Evolutionary conservation across 345 rosid species (phyloP).

Genomic region (Camelina neglecta): DNA sequence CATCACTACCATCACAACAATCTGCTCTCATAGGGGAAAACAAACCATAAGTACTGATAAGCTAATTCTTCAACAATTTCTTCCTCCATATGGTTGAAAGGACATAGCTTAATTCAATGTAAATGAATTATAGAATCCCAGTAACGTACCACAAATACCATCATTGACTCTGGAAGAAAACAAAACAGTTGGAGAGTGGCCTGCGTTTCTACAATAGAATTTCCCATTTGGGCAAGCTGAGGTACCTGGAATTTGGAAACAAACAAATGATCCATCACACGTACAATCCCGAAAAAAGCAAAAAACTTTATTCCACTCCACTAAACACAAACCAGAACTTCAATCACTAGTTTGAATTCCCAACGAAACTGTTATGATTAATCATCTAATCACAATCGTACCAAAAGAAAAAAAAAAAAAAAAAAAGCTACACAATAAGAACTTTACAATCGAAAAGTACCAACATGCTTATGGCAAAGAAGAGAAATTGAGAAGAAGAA

Average conservation of each 20-base stretch:
- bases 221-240: constrained; percentile 89
- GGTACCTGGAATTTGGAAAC: constrained; percentile 72
- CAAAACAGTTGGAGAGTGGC: constrained; percentile 61
- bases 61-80: not conserved
- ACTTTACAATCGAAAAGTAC: no score
- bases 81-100: not conserved
- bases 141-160: constrained; percentile 83
- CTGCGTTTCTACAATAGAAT: constrained; percentile 85
- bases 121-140: not conserved
- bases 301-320: constrained; percentile 12
- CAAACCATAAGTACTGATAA: constrained; percentile 20
- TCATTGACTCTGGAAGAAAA: constrained; percentile 97
- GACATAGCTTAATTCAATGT: not conserved
- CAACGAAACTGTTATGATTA: not conserved
- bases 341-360: not conserved
- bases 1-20: constrained; percentile 99
- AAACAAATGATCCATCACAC: not conserved
- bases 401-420: not conserved
- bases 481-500: not conserved
- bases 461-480: no score
- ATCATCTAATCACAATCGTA: not conserved
- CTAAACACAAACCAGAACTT: not conserved
- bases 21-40: constrained; percentile 49
- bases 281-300: not conserved
- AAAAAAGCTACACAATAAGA: not conserved